A percentile compares a stretch with the other conserved stretches of the same genome.
Conservation (phyloP, 805 yeast genomes). For the Starmerella bacillaris region DNA sequence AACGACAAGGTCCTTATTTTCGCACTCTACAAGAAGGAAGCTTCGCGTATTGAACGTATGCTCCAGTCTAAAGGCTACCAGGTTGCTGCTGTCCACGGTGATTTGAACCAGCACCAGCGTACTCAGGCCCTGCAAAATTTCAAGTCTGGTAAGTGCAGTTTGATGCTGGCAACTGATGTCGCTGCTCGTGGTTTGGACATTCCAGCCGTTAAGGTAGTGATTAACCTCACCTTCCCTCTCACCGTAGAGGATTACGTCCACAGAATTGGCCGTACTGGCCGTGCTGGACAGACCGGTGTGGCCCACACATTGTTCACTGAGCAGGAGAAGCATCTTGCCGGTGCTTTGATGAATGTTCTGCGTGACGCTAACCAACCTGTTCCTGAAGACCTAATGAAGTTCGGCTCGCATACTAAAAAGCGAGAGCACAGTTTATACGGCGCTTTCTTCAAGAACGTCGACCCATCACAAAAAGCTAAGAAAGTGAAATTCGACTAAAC, state of each 20-base stretch:
- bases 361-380: conserved; percentile 90
- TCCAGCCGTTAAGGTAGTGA: conserved; percentile 90
- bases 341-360: conserved; percentile 79
- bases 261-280: conserved; percentile 93
- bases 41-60: conserved; percentile 68
- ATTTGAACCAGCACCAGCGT: conserved; percentile 79
- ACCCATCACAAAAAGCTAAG: conserved; percentile 60
- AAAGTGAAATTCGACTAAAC: conserved; percentile 63
- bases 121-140: conserved; percentile 70
- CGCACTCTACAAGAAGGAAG: conserved; percentile 93
- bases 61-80: conserved; percentile 54
- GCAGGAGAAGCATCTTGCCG: conserved; percentile 88
- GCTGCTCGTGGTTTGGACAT: conserved; percentile 97
- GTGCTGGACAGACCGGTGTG: conserved; percentile 89
- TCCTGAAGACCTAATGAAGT: conserved; percentile 84
- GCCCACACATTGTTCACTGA: conserved; percentile 94
- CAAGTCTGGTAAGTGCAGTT: conserved; percentile 56
- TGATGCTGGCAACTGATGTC: conserved; percentile 90
- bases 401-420: conserved; percentile 96
- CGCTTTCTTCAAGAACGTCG: conserved; percentile 88
- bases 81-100: conserved; percentile 94
- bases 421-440: conserved; percentile 97
- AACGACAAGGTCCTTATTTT: conserved; percentile 70
- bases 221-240: conserved; percentile 87
- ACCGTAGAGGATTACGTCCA: conserved; percentile 95